Evolutionary conservation across 129 eudicot species (phyloP), one percentile per base, ranked within the genome.

Genomic region (Mikania micrantha): DNA sequence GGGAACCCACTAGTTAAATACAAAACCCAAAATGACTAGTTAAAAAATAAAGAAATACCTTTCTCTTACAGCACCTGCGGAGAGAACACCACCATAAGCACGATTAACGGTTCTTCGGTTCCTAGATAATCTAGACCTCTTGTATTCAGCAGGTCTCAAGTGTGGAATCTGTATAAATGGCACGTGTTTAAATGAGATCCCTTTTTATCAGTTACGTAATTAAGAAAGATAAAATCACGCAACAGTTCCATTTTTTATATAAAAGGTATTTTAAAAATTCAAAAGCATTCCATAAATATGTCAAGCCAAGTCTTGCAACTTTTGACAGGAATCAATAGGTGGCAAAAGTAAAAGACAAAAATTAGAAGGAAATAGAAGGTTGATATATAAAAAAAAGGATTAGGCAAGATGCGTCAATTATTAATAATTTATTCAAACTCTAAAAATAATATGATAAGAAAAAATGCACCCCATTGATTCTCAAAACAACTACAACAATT

Each of bases 131-230:
- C 96, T 82, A 10, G 96, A 82, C 79, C 96, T 78, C 85, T 79
- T 88, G 85, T 88, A 88, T 60, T 88, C 96, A 69, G 96, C 71
- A 16, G 96, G 91, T 81, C 96, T 88, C 85, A 88, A 80, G 49
- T 88, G 96, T 0, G 89, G 96, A 78, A 88, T 88, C 91, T 88
- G 70, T 60, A 72, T 9, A 31, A 3, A n/a, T 12, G 1, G 7
- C 27, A 21, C 0, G 4, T 27, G 39, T 27, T 53, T 24, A 24
- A 3, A 53, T 22, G 60, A 53, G 60, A 53, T 1, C 16, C 0
- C 0, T 44, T 9, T 9, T 9, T 9, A 39, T 8, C 8, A 49
- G 20, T 3, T 2, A 15, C 28, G 8, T 6, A 49, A 7, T 19
- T 49, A 7, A 49, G 9, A 17, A 17, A 2, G 28, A 49, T n/a